These are phyloP conservation scores for Euphorbia schlechtendalii DNA, from an alignment of 441 rosid species.

Conservation along the genomic window DNA sequence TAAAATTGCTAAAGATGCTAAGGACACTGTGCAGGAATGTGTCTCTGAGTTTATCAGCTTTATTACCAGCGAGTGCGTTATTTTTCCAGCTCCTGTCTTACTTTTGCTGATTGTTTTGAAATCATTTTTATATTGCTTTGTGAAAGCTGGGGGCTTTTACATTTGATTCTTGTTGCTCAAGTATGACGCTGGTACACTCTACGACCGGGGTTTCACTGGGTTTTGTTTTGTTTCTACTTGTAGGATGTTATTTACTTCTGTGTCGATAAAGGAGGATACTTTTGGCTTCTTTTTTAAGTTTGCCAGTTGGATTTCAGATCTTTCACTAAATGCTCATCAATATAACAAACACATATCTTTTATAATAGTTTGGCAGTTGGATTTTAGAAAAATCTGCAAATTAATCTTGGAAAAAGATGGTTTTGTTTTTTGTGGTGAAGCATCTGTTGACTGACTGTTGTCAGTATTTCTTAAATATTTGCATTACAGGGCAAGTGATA, in stretches of 20 bases:
- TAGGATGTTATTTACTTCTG: background rate
- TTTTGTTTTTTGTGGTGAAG: background rate
- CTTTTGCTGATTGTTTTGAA: too few species aligned
- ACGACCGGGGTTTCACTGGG: background rate
- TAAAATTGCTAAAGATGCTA: slow-evolving; percentile 51
- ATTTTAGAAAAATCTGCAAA: background rate
- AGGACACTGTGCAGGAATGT: slow-evolving; percentile 51
- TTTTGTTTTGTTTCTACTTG: background rate
- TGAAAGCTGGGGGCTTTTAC: too few species aligned
- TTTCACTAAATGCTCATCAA: too few species aligned
- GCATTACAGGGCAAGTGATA: slow-evolving; percentile 60
- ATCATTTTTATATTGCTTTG: too few species aligned
- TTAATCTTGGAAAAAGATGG: slow-evolving; percentile 5
- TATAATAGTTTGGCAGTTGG: background rate
- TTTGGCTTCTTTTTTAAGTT: background rate
- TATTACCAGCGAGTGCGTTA: slow-evolving; percentile 50
- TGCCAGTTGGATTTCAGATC: background rate
- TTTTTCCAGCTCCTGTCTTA: too few species aligned
- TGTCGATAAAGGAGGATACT: background rate
- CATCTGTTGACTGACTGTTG: slow-evolving; percentile 3
- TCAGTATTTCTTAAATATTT: background rate
- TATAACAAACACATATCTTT: too few species aligned
- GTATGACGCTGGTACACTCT: too few species aligned
- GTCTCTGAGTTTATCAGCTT: slow-evolving; percentile 53
- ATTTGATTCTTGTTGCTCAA: too few species aligned